A percentile compares a stretch with the other conserved stretches of the same genome.
Conservation (phyloP, 495 filamentous ascomycete species). For the Penicillium crystallinum region DNA sequence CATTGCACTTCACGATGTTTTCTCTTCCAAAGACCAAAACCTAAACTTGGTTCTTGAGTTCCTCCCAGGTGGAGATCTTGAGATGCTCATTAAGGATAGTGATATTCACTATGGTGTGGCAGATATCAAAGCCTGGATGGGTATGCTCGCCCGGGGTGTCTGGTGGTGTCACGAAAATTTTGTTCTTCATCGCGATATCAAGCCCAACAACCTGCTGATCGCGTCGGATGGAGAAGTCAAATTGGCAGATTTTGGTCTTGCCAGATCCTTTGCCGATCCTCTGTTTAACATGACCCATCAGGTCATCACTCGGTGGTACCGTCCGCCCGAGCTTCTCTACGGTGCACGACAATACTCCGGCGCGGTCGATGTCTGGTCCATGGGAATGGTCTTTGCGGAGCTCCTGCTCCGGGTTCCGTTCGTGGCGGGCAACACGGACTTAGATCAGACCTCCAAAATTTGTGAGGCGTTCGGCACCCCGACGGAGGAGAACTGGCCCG, state of each 20-base stretch:
- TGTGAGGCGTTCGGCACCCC: slow-evolving; percentile 83
- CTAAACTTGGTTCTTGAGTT: slow-evolving; percentile 93
- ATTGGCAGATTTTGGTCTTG: slow-evolving; percentile 95
- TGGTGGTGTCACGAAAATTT: slow-evolving; percentile 97
- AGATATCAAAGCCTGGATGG: slow-evolving; percentile 98
- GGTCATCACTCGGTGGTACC: slow-evolving; percentile 96
- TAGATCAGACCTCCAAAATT: slow-evolving; percentile 74
- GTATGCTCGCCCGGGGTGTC: slow-evolving; percentile 86
- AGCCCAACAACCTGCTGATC: slow-evolving; percentile 96
- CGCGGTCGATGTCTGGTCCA: slow-evolving; percentile 93
- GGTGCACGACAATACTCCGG: slow-evolving; percentile 85
- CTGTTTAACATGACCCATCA: slow-evolving; percentile 84
- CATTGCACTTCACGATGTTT: slow-evolving; percentile 84
- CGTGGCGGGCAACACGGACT: slow-evolving; percentile 73
- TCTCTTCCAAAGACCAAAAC: slow-evolving; percentile 88
- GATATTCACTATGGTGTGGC: slow-evolving; percentile 70
- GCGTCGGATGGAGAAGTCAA: slow-evolving; percentile 89
- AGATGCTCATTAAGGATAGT: slow-evolving; percentile 83
- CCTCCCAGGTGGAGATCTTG: slow-evolving; percentile 83
- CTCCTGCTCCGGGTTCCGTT: slow-evolving; percentile 76
- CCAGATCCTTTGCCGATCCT: slow-evolving; percentile 82
- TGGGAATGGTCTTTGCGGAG: slow-evolving; percentile 89
- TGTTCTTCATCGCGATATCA: slow-evolving; percentile 95
- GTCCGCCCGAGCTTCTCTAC: slow-evolving; percentile 88
- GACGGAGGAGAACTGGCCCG: slow-evolving; percentile 92